A percentile compares a stretch with the other conserved stretches of the same genome.
phyloP scores from a whole-genome alignment of 768 basidiomycete species.

The Mycena indigotica region DNA sequence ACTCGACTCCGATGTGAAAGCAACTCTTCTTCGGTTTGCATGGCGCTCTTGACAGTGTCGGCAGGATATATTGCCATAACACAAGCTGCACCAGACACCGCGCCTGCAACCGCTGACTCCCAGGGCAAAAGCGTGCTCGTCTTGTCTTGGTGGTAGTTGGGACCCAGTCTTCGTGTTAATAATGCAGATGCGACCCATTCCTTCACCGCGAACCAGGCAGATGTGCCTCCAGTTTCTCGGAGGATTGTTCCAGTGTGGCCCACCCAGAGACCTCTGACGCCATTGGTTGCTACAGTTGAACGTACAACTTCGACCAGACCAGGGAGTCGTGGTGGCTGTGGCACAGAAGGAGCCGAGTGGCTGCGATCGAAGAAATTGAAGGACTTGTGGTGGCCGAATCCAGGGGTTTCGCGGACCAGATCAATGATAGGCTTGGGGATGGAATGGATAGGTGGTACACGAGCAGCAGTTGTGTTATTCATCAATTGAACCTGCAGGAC shows the following conservation, averaged over 20 bases:
- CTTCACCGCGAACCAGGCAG: conserved; percentile 90
- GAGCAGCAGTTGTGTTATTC: conserved; percentile 24
- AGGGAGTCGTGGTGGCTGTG: conserved; percentile 45
- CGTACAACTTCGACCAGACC: conserved; percentile 74
- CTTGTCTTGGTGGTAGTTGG: conserved; percentile 8
- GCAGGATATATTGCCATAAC: conserved; percentile 93
- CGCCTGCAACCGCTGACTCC: conserved; percentile 88
- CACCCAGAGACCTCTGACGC: conserved; percentile 90
- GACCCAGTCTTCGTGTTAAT: conserved; percentile 47
- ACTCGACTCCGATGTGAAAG: conserved; percentile 56
- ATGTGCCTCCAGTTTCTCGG: conserved; percentile 88
- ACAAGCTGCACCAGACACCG: conserved; percentile 82
- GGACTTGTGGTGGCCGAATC: conserved; percentile 10
- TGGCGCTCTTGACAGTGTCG: conserved; percentile 90
- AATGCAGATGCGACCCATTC: conserved; percentile 72
- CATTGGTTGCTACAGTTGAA: conserved; percentile 63
- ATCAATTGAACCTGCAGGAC: conserved; percentile 98
- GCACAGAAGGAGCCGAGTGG: conserved; percentile 11
- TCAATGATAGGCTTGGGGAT: conserved; percentile 9
- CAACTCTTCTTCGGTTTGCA: conserved; percentile 93
- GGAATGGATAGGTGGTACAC: conserved; percentile 16
- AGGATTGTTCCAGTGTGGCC: conserved; percentile 93
- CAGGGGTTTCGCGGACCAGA: conserved; percentile 9
- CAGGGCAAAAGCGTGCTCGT: conserved; percentile 53
- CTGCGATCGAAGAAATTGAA: conserved; percentile 19